Evolutionary conservation across 805 yeast genomes (phyloP).

Genomic region (Helenozyma baotianmanensis): DNA sequence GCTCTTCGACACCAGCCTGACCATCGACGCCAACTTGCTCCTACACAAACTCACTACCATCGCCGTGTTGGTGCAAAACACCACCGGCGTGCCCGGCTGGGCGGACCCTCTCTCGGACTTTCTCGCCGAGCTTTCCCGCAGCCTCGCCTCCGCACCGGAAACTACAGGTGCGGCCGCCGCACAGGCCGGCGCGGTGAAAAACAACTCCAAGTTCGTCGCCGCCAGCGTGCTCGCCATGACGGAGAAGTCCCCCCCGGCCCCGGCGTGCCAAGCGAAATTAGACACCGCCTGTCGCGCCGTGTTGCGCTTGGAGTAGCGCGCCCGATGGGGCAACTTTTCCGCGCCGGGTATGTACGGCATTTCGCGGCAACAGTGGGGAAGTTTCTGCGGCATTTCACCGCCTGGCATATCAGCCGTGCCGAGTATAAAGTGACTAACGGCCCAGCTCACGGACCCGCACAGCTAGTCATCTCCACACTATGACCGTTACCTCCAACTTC

Average conservation of each 20-base stretch:
- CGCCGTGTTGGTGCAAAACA: conserved; percentile 9
- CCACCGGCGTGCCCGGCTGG: neutral
- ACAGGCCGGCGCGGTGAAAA: conserved; percentile 17
- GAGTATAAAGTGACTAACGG: too few relatives aligned
- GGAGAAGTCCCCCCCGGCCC: neutral
- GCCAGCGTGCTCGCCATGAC: conserved; percentile 13
- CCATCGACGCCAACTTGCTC: conserved; percentile 8
- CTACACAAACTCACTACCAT: conserved; percentile 11
- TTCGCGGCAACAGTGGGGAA: too few relatives aligned
- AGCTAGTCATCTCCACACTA: neutral
- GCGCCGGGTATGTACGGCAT: too few relatives aligned
- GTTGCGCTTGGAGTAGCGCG: too few relatives aligned
- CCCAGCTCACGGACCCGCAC: too few relatives aligned
- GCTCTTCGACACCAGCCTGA: conserved; percentile 3
- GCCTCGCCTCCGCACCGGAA: neutral
- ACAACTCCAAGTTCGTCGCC: conserved; percentile 31
- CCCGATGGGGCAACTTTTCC: too few relatives aligned
- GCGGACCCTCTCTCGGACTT: neutral
- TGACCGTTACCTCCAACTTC: conserved; percentile 3
- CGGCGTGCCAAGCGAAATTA: too few relatives aligned
- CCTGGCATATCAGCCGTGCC: too few relatives aligned
- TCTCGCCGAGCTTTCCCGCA: conserved; percentile 1
- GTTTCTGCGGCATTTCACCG: too few relatives aligned
- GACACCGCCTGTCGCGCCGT: too few relatives aligned
- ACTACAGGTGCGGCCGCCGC: conserved; percentile 1